A percentile compares a stretch with the other conserved stretches of the same genome.
phyloP scores from a whole-genome alignment of 2,329 filamentous ascomycete species.

The Ophiocordyceps camponoti-saundersi region DNA sequence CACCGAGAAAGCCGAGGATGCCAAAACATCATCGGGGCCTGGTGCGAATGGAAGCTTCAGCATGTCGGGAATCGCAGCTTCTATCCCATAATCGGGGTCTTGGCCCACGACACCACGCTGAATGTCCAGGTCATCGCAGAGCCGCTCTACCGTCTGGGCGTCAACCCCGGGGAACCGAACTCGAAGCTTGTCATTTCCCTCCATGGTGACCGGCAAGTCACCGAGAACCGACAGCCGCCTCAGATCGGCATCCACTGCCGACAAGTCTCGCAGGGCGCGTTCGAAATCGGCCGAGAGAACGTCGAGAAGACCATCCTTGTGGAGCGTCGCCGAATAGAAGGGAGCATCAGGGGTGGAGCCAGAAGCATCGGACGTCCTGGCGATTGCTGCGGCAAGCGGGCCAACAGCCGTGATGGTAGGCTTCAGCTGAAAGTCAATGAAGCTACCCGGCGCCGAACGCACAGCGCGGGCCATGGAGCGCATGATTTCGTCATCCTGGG shows the following conservation, averaged over 20 bases:
- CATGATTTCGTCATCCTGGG: slow-evolving; percentile 55
- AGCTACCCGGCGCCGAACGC: slow-evolving; percentile 51
- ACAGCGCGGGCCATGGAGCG: slow-evolving; percentile 46
- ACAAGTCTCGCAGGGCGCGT: slow-evolving; percentile 68
- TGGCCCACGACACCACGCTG: slow-evolving; percentile 63
- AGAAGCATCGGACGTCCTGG: slow-evolving; percentile 25
- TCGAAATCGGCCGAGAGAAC: slow-evolving; percentile 78
- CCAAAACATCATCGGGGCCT: slow-evolving; percentile 18
- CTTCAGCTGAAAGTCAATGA: slow-evolving; percentile 73
- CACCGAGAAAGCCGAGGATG: slow-evolving; percentile 30
- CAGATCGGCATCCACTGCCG: slow-evolving; percentile 64
- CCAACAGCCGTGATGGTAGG: slow-evolving; percentile 82
- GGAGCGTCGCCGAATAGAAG: slow-evolving; percentile 43
- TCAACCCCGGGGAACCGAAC: slow-evolving; percentile 89
- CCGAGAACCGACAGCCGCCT: slow-evolving; percentile 61
- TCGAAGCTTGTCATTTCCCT: slow-evolving; percentile 52
- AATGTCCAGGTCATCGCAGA: slow-evolving; percentile 80
- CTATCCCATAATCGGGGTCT: slow-evolving; percentile 55
- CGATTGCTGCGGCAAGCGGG: slow-evolving; percentile 42
- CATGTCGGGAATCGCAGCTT: slow-evolving; percentile 53
- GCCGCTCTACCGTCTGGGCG: slow-evolving; percentile 57
- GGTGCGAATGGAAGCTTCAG: slow-evolving; percentile 80
- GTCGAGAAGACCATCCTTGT: slow-evolving; percentile 71
- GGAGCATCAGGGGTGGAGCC: slow-evolving; percentile 21
- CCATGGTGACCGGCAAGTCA: slow-evolving; percentile 61